Percentiles rank a stretch among this genome's conserved stretches.
Evolutionary conservation across 2,329 filamentous ascomycete species (phyloP).

Genomic region (Aspergillus sergii): DNA sequence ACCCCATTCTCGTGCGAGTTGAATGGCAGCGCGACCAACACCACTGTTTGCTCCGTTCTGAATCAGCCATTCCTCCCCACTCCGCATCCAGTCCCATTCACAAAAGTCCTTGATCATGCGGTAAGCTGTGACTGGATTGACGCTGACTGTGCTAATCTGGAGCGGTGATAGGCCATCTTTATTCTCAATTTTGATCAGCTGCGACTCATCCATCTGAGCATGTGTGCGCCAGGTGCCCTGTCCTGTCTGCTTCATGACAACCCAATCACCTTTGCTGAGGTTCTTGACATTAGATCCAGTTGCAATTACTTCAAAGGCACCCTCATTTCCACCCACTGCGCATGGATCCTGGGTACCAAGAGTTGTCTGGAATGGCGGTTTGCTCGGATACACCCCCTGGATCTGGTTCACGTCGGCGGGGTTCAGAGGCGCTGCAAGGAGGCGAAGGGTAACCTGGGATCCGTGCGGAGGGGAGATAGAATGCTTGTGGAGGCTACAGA

Average conservation of each 20-base stretch:
- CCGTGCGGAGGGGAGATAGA: slow-evolving; percentile 57
- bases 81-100: slow-evolving; percentile 52
- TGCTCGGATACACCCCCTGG: slow-evolving; percentile 91
- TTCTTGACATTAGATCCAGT: slow-evolving; percentile 64
- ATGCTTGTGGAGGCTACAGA: slow-evolving; percentile 47
- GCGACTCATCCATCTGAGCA: slow-evolving; percentile 64
- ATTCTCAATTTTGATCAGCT: slow-evolving; percentile 70
- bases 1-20: slow-evolving; percentile 83
- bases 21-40: slow-evolving; percentile 88
- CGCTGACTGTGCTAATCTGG: slow-evolving; percentile 83
- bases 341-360: slow-evolving; percentile 77
- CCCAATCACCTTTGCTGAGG: slow-evolving; percentile 83
- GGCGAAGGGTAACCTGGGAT: slow-evolving; percentile 73
- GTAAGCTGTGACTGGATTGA: slow-evolving; percentile 95
- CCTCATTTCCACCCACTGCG: slow-evolving; percentile 73
- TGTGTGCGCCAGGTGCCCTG: slow-evolving; percentile 97
- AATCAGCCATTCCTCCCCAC: slow-evolving; percentile 86
- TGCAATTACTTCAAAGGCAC: slow-evolving; percentile 84
- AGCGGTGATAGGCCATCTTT: slow-evolving; percentile 70
- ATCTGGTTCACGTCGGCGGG: slow-evolving; percentile 98
- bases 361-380: slow-evolving; percentile 72
- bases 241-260: slow-evolving; percentile 78
- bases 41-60: slow-evolving; percentile 97
- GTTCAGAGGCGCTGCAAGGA: slow-evolving; percentile 91
- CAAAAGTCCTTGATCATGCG: slow-evolving; percentile 84